A percentile compares a stretch with the other conserved stretches of the same genome.
Evolutionary conservation across 768 basidiomycete species (phyloP).

Genomic region (Amanita pseudoporphyria): DNA sequence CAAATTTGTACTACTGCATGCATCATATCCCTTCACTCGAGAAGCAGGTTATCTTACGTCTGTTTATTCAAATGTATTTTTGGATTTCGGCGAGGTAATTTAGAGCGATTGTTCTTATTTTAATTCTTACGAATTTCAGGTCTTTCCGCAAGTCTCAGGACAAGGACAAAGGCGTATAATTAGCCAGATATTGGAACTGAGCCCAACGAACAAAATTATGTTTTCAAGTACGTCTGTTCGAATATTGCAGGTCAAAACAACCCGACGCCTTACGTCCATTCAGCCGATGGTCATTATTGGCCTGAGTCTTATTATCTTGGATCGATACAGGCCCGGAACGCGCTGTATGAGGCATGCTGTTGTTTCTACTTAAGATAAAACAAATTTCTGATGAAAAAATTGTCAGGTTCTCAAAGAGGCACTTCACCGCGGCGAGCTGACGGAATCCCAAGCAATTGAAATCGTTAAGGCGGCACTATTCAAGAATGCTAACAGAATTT

Average conservation of each 20-base stretch:
- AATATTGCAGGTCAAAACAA: background rate
- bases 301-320: slow-evolving; percentile 72
- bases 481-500: too few relatives aligned
- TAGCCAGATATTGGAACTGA: slow-evolving; percentile 56
- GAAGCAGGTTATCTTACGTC: slow-evolving; percentile 73
- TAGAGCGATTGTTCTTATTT: background rate
- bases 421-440: slow-evolving; percentile 39
- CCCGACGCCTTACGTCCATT: background rate
- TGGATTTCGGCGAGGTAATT: slow-evolving; percentile 67
- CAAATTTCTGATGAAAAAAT: background rate
- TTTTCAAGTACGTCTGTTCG: slow-evolving; percentile 61
- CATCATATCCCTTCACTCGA: slow-evolving; percentile 69
- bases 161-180: slow-evolving; percentile 54
- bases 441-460: slow-evolving; percentile 40
- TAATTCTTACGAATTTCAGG: slow-evolving; percentile 16
- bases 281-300: slow-evolving; percentile 65
- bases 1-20: slow-evolving; percentile 60
- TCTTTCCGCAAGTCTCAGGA: slow-evolving; percentile 58
- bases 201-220: slow-evolving; percentile 70
- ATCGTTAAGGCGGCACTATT: slow-evolving; percentile 54
- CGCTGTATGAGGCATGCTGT: slow-evolving; percentile 42
- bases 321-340: slow-evolving; percentile 51
- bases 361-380: background rate
- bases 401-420: slow-evolving; percentile 46
- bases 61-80: slow-evolving; percentile 63